Percentiles rank a stretch among this genome's conserved stretches.
phyloP scores from a whole-genome alignment of 352 stramenopile species.

The Globisporangium uncinulatum region DNA sequence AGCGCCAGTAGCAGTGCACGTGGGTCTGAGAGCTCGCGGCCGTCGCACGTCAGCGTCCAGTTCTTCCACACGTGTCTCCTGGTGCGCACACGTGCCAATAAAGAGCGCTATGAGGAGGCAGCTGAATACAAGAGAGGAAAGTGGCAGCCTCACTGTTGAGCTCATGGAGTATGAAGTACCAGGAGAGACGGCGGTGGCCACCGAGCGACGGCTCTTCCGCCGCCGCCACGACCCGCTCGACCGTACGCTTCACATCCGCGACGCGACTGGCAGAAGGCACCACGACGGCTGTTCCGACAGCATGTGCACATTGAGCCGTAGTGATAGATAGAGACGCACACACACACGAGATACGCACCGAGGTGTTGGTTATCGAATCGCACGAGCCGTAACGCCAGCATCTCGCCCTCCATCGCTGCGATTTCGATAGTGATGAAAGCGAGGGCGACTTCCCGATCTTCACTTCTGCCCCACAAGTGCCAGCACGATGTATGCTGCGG shows the following conservation, averaged over 20 bases:
- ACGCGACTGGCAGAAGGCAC: constrained; percentile 10
- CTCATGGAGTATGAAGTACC: constrained; percentile 4
- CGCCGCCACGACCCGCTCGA: constrained; percentile 5
- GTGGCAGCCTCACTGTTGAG: too few relatives aligned
- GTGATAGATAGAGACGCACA: not conserved
- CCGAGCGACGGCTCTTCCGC: not conserved
- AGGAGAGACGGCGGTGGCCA: constrained; percentile 10
- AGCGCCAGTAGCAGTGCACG: constrained; percentile 5
- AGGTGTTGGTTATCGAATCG: constrained; percentile 13
- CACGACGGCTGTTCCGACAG: constrained; percentile 6
- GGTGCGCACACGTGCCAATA: not conserved
- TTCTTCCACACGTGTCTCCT: constrained; percentile 18
- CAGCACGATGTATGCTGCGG: constrained; percentile 10
- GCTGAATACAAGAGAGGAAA: too few relatives aligned
- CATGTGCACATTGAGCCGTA: not conserved
- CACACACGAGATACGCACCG: not conserved
- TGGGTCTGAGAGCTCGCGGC: constrained; percentile 10
- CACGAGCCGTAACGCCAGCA: constrained; percentile 11
- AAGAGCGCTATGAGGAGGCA: not conserved
- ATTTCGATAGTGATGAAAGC: constrained; percentile 8
- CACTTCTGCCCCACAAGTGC: not conserved
- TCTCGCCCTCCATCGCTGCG: constrained; percentile 15
- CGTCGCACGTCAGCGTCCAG: constrained; percentile 12
- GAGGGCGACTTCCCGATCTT: not conserved
- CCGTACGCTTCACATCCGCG: constrained; percentile 5